phyloP scores from a whole-genome alignment of 495 filamentous ascomycete genomes.

The Aspergillus hancockii region DNA sequence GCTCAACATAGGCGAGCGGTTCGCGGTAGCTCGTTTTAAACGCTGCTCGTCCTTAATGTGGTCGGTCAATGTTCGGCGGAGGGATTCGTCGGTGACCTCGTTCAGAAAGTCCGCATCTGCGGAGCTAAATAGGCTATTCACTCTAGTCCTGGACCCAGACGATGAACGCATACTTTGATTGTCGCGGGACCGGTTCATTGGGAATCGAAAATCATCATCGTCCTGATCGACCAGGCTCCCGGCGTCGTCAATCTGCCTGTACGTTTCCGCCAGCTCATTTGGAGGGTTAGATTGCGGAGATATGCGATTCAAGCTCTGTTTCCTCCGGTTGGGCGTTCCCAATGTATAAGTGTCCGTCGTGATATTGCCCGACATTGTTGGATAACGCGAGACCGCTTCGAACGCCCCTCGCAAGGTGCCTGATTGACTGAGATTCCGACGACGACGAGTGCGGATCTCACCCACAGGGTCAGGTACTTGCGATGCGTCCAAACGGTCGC shows the following conservation, averaged over 20 bases:
- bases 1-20: conserved; percentile 48
- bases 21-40: conserved; percentile 43
- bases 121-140: conserved; percentile 21
- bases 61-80: conserved; percentile 36
- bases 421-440: conserved; percentile 35
- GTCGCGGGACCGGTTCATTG: conserved; percentile 9
- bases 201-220: conserved; percentile 26
- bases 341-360: conserved; percentile 15
- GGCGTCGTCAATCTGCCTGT: conserved; percentile 48
- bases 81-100: conserved; percentile 31
- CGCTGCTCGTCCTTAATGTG: conserved; percentile 48
- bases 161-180: conserved; percentile 31
- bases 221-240: conserved; percentile 40
- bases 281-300: conserved; percentile 43
- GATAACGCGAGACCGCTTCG: conserved; percentile 25
- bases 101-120: conserved; percentile 33
- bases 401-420: conserved; percentile 42
- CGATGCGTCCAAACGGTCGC: conserved; percentile 33
- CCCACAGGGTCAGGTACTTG: conserved; percentile 32
- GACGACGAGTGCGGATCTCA: conserved; percentile 30
- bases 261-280: conserved; percentile 43
- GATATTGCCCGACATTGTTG: conserved; percentile 27
- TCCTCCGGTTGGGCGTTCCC: conserved; percentile 16
- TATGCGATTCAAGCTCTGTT: conserved; percentile 11
- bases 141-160: conserved; percentile 22